Base-by-base conservation (phyloP, 192 early-diverging fungal genomes). In the Coemansia sp. region DNA sequence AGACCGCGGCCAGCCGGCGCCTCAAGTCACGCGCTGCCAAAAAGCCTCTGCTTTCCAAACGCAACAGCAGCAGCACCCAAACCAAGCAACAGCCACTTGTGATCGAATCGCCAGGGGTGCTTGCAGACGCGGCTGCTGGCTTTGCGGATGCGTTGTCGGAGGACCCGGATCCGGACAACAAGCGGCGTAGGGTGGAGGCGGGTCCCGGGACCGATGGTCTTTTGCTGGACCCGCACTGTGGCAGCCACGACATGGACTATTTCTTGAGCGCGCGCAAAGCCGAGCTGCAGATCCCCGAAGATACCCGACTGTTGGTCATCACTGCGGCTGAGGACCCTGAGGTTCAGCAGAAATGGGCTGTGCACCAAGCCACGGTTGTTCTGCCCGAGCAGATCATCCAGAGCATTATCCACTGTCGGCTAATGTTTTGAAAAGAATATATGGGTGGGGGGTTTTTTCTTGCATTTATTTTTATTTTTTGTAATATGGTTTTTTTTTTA, bases 311-410 rank as follows among this genome's bases (percentile, higher is more conserved):
- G 20, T 2, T 67, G 55, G 55, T 67, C 1, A n/a, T 67, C 32
- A 3, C 22, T n/a, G 54, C 55, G 1, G 15, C 33, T 4, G 5
- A 17, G 3, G 62, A 51, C n/a, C 51, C 15, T 11, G 61, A 28
- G 36, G 18, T 36, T 28, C 15, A 20, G 28, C 20, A 60, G 32
- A 20, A 9, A 53, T 78, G 75, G 75, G 56, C 28, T 2, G 53
- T 7, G 9, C 71, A 70, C 20, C 51, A 68, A 18, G 68, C 61
- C 6, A 34, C 22, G 2, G 72, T 74, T 7, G 67, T 71, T n/a
- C 51, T 64, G 5, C 75, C 80, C 11, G 80, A 82, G 51, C 41
- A 56, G 38, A 38, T 82, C 39, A 82, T 82, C 41, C 80, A 82
- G 41, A 82, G 80, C 59, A 74, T 82, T n/a, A 73, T 82, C 20